Base-by-base conservation (phyloP, 2,329 filamentous ascomycete species). In the Cladosporium sp. region DNA sequence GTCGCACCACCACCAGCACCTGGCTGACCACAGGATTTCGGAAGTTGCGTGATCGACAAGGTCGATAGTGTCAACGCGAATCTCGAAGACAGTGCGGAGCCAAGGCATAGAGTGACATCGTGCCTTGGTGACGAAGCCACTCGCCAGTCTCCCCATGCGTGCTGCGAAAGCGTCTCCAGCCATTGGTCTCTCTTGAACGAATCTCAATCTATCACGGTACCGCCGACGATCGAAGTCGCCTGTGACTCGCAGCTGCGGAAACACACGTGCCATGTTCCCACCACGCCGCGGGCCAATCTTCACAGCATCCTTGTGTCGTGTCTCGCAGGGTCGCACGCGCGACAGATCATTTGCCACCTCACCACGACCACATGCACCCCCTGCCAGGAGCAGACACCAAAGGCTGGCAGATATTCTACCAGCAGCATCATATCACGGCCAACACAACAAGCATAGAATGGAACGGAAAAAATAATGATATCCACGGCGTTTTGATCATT, bases 11-110 rank as follows among this genome's bases (percentile, higher is more conserved):
- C 53, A 52, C 28, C 53, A 65, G 23, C 53, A 57, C 8, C 12
- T 46, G 59, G 28, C 37, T 21, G 59, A 64, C 59, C 66, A 40
- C 40, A 37, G 37, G 16, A n/a, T 57, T 26, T 66, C 60, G n/a
- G 58, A 62, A n/a, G 29, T 65, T 49, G 61, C 50, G 49, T 63
- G 55, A 57, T 29, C 12, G 31, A 0, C 5, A 8, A 21, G 1
- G 5, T 1, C 8, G n/a, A 46, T 10, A 21, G 2, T 46, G 10
- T 16, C n/a, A 46, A n/a, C 18, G n/a, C 40, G 40, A 12, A 11
- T 5, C n/a, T 11, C 10, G n/a, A 46, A 44, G n/a, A 18, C 37
- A 1, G 8, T 3, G 37, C 18, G 18, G 7, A n/a, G 12, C 3
- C 35, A 18, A 40, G 35, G 5, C 35, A 40, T 40, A 11, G 14